These are phyloP conservation scores for Magnaporthales sp. DNA, from an alignment of 2,329 filamentous ascomycete genomes.

Conservation along the genomic window DNA sequence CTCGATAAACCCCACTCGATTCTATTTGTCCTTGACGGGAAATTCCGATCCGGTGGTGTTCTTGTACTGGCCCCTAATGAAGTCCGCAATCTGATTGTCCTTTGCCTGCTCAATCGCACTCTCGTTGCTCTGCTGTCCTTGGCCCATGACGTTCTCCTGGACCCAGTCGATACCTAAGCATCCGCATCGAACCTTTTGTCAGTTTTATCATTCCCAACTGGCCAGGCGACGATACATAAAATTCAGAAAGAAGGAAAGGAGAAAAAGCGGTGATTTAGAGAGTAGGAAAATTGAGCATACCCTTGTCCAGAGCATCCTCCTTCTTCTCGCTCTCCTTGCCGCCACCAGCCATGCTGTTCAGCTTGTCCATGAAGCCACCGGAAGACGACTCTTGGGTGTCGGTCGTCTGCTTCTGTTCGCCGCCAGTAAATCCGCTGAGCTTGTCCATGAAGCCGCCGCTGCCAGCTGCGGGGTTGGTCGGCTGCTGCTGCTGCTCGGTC, in stretches of 20 bases:
- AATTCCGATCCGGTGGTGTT: conserved; percentile 57
- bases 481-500: conserved; percentile 10
- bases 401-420: conserved; percentile 9
- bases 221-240: background rate
- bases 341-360: conserved; percentile 65
- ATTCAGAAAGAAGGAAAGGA: background rate
- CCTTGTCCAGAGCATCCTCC: conserved; percentile 76
- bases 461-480: background rate
- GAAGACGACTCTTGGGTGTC: conserved; percentile 30
- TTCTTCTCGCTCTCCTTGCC: conserved; percentile 70
- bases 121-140: conserved; percentile 65
- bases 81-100: conserved; percentile 70
- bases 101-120: conserved; percentile 71
- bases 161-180: conserved; percentile 65
- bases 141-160: conserved; percentile 65
- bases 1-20: background rate
- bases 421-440: conserved; percentile 3
- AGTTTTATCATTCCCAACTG: background rate
- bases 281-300: conserved; percentile 27
- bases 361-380: conserved; percentile 57
- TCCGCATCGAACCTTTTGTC: background rate
- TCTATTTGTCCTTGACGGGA: conserved; percentile 60
- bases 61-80: conserved; percentile 66
- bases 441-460: conserved; percentile 3
- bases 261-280: background rate